Evolutionary conservation across 257 asterid genomes (phyloP), one percentile per base, ranked within the genome.

Genomic region (Capsicum chinense): DNA sequence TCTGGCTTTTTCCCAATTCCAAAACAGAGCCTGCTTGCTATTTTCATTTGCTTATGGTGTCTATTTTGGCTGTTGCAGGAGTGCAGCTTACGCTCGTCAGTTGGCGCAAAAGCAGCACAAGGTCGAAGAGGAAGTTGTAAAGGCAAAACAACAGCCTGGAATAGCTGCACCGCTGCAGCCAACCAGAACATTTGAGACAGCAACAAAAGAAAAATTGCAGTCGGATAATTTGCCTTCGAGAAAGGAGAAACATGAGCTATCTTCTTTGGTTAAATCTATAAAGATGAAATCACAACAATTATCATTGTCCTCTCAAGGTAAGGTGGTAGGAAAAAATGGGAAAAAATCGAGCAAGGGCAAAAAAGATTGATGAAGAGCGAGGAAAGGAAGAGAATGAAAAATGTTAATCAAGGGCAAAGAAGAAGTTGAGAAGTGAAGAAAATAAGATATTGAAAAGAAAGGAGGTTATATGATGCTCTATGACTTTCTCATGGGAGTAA

Each of bases 281-380:
- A 91, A 90, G 88, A 89, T 91, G 95, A 93, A 91, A 88, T 85
- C 93, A 54, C 87, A 89, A 70, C 90, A 88, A 85, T 54, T 86
- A 6, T 84, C 87, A 33, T 83, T 44, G 17, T 84, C 89, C 67
- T 82, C 88, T 52, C 84, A 57, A 17, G 86, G 37, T 9, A 88
- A 92, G 85, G 89, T 63, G 70, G 82, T 62, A n/a, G 47, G 42
- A 68, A 84, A 83, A 73, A 70, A 50, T 78, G 67, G 62, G 33
- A 83, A 83, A 44, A 44, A 52, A 79, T 58, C 69, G 11, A 69
- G 26, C 11, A 56, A 84, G n/a, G 16, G 37, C 83, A 47, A 85
- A 83, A 71, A 59, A 44, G 70, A 15, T 52, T 3, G 33, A 78
- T 26, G 82, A 56, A 78, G 64, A 26, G 64, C 9, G 9, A 54